These are phyloP conservation scores for Pythium brassicae DNA, from an alignment of 352 stramenopile species.

Conservation along the genomic window DNA sequence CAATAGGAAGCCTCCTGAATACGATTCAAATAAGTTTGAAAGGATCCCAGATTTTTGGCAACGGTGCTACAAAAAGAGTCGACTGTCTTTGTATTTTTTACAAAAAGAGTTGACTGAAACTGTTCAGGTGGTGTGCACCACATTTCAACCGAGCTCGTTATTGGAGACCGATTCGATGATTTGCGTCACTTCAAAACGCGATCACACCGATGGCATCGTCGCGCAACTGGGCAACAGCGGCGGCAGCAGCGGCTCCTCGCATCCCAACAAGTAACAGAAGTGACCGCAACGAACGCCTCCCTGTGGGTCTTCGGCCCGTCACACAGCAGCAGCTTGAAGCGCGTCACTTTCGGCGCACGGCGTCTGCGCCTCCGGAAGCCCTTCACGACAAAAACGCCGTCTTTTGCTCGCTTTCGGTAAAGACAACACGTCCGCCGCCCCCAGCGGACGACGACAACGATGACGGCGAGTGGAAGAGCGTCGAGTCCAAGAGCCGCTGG, in stretches of 20 bases:
- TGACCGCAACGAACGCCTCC: conserved; percentile 1
- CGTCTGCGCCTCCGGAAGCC: neutral
- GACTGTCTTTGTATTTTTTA: no score
- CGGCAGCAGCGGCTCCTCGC: neutral
- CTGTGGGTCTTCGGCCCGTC: conserved; percentile 12
- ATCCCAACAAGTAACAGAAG: neutral
- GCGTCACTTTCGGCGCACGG: conserved; percentile 4
- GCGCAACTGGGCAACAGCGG: conserved; percentile 7
- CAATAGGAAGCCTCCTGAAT: no score
- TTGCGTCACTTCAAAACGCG: neutral
- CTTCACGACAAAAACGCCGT: no score
- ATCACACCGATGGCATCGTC: conserved; percentile 1
- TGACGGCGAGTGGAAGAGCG: conserved; percentile 12
- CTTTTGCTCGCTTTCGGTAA: neutral
- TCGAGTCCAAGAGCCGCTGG: conserved; percentile 12
- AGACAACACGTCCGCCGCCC: neutral
- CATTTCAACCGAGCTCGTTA: no score
- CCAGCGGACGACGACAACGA: conserved; percentile 1
- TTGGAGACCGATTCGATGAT: no score
- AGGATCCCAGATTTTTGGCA: no score
- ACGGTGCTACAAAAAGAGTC: no score
- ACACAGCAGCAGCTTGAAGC: conserved; percentile 17
- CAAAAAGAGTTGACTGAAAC: no score
- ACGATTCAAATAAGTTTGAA: no score
- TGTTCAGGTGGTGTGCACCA: no score